These are phyloP conservation scores for Micractinium sp. DNA, from an alignment of 139 green algal species.

Conservation along the genomic window DNA sequence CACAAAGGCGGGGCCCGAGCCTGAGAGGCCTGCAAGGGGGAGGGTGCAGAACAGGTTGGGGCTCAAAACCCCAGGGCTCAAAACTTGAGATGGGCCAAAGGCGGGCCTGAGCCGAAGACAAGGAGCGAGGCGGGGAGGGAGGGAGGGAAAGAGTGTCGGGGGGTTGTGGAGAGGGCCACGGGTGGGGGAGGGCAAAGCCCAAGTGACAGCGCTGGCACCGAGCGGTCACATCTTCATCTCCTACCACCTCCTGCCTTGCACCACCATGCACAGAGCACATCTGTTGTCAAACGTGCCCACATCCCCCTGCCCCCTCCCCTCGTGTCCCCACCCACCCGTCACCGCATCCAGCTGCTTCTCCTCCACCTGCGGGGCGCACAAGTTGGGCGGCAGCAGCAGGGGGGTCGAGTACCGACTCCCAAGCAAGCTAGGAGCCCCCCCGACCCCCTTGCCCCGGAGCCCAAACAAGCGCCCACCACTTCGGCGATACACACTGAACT, in stretches of 20 bases:
- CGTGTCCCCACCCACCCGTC: slow-evolving; percentile 64
- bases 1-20: slow-evolving; percentile 93
- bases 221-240: no score
- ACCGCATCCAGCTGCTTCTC: slow-evolving; percentile 80
- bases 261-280: no score
- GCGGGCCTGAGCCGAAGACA: slow-evolving; percentile 88
- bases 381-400: not conserved
- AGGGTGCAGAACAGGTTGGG: not conserved
- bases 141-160: no score
- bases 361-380: not conserved
- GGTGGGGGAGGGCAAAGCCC: no score
- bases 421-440: not conserved
- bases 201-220: no score
- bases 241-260: no score
- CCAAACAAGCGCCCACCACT: not conserved
- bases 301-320: not conserved
- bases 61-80: slow-evolving; percentile 67
- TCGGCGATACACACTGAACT: not conserved
- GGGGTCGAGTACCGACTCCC: not conserved
- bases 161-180: no score
- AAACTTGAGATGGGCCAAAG: slow-evolving; percentile 96
- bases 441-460: no score
- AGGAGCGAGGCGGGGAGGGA: not conserved
- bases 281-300: not conserved
- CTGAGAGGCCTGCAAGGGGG: slow-evolving; percentile 62